phyloP scores from a whole-genome alignment of 495 filamentous ascomycete genomes.

The Penicillium riverlandense region DNA sequence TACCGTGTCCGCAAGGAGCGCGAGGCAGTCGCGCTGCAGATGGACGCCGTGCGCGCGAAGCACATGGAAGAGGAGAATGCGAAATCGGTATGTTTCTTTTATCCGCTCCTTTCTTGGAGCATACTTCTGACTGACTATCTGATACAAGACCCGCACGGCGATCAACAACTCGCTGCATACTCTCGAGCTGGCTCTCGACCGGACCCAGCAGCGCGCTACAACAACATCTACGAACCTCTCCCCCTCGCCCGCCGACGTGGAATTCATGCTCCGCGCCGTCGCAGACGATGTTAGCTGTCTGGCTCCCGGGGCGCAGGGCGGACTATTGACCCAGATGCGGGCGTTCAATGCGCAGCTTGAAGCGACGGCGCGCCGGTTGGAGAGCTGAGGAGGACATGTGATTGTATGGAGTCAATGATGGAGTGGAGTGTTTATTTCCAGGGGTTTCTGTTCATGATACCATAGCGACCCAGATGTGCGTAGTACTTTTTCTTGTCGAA shows the following conservation, averaged over 20 bases:
- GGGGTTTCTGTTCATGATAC: slow-evolving; percentile 1
- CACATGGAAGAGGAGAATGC: slow-evolving; percentile 39
- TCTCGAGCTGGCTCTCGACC: slow-evolving; percentile 39
- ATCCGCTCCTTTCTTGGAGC: neutral
- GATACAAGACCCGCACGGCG: slow-evolving; percentile 26
- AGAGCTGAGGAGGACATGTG: slow-evolving; percentile 4
- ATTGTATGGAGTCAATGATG: neutral
- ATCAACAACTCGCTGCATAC: slow-evolving; percentile 42
- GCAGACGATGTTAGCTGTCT: slow-evolving; percentile 35
- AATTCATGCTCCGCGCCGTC: slow-evolving; percentile 35
- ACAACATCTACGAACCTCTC: slow-evolving; percentile 9
- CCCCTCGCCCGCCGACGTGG: slow-evolving; percentile 27
- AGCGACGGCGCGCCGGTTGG: slow-evolving; percentile 23
- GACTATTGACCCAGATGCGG: slow-evolving; percentile 34
- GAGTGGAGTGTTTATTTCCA: slow-evolving; percentile 7
- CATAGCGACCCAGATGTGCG: neutral
- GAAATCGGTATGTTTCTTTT: slow-evolving; percentile 20
- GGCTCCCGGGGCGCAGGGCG: slow-evolving; percentile 31
- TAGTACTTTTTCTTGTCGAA: neutral
- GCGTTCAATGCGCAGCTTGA: slow-evolving; percentile 41
- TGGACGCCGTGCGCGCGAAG: slow-evolving; percentile 59
- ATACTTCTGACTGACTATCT: slow-evolving; percentile 10
- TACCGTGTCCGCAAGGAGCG: slow-evolving; percentile 56
- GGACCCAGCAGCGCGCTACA: slow-evolving; percentile 23
- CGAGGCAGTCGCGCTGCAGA: slow-evolving; percentile 58